Conservation (phyloP, 2,329 filamentous ascomycete genomes). For the Ophiostoma triangulosporum region DNA sequence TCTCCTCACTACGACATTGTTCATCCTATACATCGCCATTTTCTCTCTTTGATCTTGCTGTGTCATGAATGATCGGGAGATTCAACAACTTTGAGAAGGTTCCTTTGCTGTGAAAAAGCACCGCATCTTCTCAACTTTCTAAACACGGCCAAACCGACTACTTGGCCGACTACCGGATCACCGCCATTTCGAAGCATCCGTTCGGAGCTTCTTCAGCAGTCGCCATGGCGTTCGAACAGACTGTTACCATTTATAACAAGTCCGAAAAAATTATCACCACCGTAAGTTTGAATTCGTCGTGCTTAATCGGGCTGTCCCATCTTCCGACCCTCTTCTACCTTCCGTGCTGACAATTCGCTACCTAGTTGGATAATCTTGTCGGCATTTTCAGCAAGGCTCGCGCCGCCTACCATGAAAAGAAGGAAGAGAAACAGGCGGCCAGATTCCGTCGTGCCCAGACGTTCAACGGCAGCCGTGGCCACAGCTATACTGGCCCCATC, state of each 20-base stretch:
- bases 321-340: background rate
- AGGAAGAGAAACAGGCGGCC: too few relatives aligned
- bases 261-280: constrained; percentile 86
- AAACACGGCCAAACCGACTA: background rate
- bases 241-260: constrained; percentile 78
- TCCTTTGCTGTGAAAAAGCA: background rate
- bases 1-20: background rate
- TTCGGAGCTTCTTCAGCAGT: too few relatives aligned
- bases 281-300: constrained; percentile 34
- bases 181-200: background rate
- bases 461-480: constrained; percentile 2
- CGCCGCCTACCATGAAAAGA: constrained; percentile 64
- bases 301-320: background rate
- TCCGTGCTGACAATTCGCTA: background rate
- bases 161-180: background rate
- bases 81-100: background rate
- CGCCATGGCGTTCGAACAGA: constrained; percentile 44
- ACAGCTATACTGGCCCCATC: constrained; percentile 13
- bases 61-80: background rate
- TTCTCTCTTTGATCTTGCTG: background rate
- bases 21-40: background rate
- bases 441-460: constrained; percentile 52
- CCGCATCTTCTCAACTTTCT: background rate
- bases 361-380: constrained; percentile 72
- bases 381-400: constrained; percentile 88